Conservation (phyloP, 2,329 filamentous ascomycete genomes). For the Penicillium paneum region DNA sequence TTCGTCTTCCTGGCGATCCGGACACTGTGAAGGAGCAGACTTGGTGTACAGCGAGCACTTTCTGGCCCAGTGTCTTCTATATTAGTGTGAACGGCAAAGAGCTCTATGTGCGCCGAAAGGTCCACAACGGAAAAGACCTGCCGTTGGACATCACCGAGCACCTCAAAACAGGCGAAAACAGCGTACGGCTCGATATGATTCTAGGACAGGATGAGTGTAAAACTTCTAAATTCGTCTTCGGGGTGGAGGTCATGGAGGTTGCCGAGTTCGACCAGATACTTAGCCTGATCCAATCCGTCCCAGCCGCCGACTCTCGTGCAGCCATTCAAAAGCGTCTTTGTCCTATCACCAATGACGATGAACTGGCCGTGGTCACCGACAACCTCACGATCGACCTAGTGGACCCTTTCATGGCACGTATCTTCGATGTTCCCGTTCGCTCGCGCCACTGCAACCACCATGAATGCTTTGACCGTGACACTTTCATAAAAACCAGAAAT, state of each 20-base stretch:
- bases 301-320: slow-evolving; percentile 51
- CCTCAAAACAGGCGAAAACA: slow-evolving; percentile 60
- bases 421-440: slow-evolving; percentile 71
- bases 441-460: slow-evolving; percentile 68
- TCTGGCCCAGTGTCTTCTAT: slow-evolving; percentile 70
- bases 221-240: slow-evolving; percentile 55
- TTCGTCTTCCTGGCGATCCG: slow-evolving; percentile 39
- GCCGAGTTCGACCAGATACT: slow-evolving; percentile 42
- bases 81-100: slow-evolving; percentile 63
- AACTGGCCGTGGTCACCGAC: slow-evolving; percentile 58
- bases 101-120: slow-evolving; percentile 61
- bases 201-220: slow-evolving; percentile 36
- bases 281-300: slow-evolving; percentile 39
- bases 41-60: slow-evolving; percentile 64
- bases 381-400: slow-evolving; percentile 61
- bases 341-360: slow-evolving; percentile 52
- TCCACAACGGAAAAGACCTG: slow-evolving; percentile 71
- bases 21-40: slow-evolving; percentile 29
- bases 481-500: slow-evolving; percentile 67
- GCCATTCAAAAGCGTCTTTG: slow-evolving; percentile 56
- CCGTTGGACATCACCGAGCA: slow-evolving; percentile 69
- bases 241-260: slow-evolving; percentile 66
- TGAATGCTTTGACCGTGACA: slow-evolving; percentile 87
- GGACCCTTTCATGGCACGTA: slow-evolving; percentile 62
- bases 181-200: slow-evolving; percentile 53